These are phyloP conservation scores for Annona cherimola DNA, from an alignment of 164 flowering plant genomes.

Conservation along the genomic window DNA sequence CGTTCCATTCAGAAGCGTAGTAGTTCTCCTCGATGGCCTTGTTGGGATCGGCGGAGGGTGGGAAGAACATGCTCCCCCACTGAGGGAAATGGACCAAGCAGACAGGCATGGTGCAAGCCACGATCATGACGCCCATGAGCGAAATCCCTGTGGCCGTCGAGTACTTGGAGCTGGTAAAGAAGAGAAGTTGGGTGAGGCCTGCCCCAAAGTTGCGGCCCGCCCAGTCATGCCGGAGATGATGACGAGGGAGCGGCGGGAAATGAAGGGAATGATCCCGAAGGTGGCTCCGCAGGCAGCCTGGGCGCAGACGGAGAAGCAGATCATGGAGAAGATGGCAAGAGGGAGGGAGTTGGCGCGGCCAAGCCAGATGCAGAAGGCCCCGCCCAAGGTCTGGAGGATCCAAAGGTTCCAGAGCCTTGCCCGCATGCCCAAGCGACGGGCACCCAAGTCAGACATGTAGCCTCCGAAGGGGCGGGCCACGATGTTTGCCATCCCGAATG, in stretches of 20 bases:
- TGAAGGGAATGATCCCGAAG: conserved; percentile 66
- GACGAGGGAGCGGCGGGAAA: conserved; percentile 68
- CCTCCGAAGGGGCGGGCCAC: conserved; percentile 73
- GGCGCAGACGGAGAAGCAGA: conserved; percentile 63
- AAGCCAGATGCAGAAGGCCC: conserved; percentile 61
- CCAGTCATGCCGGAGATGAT: conserved; percentile 75
- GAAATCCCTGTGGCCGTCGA: conserved; percentile 49
- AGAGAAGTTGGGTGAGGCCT: conserved; percentile 59
- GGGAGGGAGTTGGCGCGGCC: conserved; percentile 59
- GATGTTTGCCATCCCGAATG: conserved; percentile 73
- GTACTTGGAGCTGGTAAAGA: conserved; percentile 50
- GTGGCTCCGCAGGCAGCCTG: conserved; percentile 80
- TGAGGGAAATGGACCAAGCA: conserved; percentile 63
- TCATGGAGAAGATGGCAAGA: conserved; percentile 51
- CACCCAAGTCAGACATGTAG: conserved; percentile 48
- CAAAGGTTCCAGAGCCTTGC: conserved; percentile 67
- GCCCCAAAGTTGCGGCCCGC: conserved; percentile 84
- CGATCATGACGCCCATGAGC: conserved; percentile 64
- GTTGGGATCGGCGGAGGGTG: conserved; percentile 34
- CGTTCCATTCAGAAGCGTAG: conserved; percentile 55
- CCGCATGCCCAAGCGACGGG: conserved; percentile 52
- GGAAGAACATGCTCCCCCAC: conserved; percentile 87
- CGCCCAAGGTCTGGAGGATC: conserved; percentile 72
- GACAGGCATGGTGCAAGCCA: conserved; percentile 57
- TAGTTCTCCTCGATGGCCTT: conserved; percentile 46